Evolutionary conservation across 768 basidiomycete species (phyloP), one percentile per base, ranked within the genome.

Genomic region (Boletellus emodensis): DNA sequence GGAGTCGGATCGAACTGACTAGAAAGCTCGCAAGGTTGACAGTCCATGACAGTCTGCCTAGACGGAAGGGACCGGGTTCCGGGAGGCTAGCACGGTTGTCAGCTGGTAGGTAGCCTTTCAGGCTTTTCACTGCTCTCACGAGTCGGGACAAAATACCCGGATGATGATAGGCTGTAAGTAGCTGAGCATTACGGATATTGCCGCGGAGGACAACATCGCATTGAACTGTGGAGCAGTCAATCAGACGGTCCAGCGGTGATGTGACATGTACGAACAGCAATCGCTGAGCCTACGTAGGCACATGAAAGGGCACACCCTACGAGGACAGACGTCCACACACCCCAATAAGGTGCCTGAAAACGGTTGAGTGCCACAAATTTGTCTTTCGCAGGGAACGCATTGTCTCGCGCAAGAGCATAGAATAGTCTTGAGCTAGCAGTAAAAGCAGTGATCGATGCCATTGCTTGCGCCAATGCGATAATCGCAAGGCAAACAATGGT

Each of bases 81-180:
- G 62, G 59, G 44, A 81, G 70, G n/a, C 78, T 80, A 43, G n/a
- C 15, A 28, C 2, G 9, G 9, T 6, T 22, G 20, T 62, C 18
- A 52, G 36, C 26, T 22, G 28, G 7, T 10, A 34, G 3, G 2
- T 26, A 26, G 24, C 0, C n/a, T 32, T 40, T 20, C 28, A n/a
- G 17, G 13, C 30, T 22, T 0, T 26, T 8, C 12, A 70, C 73
- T 22, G 17, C 24, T n/a, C 42, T 58, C 54, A 79, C 71, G 78
- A 70, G 8, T 67, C 61, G 6, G 79, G 78, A 79, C 80, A 82
- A 61, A 82, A 78, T 4, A 79, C 76, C 6, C 81, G 74, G 37
- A 81, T 79, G 38, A 78, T 68, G 52, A 83, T 79, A 11, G 80
- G 81, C 53, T 81, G 78, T 18, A 80, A 51, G 57, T 83, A 83